Evolutionary conservation across 257 asterid genomes (phyloP), one percentile per base, ranked within the genome.

Genomic region (Schizonepeta tenuifolia): DNA sequence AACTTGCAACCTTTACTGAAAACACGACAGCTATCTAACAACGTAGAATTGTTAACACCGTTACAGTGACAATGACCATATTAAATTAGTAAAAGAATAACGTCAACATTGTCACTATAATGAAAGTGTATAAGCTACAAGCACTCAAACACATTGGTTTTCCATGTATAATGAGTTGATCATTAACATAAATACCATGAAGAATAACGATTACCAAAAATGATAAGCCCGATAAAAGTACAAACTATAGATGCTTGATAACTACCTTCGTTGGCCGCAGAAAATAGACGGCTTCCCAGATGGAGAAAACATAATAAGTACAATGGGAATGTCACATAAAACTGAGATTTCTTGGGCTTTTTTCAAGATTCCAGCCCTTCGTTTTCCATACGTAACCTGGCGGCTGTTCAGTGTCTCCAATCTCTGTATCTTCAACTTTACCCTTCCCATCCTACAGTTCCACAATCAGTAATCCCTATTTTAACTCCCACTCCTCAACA

Each of bases 261-360:
- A 28, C 6, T 71, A 90, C 98, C 98, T 93, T 75, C 78, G 84
- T 44, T 83, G 89, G 2, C 97, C 96, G 21, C 87, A 81, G 55
- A 90, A 87, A 18, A 87, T 74, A 1, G 96, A 82, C 7, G 97
- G 93, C 75, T 93, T 93, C 47, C 98, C 97, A 13, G 82, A 81
- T 8, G 96, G 98, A 62, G 98, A 88, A 78, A 93, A 88, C 97
- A 90, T 89, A 15, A 93, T 83, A n/a, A 93, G 93, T 57, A 87
- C 69, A 78, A 93, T 88, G 53, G 90, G 88, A 13, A 90, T 81
- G 78, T 90, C 98, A 54, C 97, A 90, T 71, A 93, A 70, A 17
- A 93, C 93, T 0, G 96, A 93, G 35, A 93, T 83, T 77, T 93
- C 97, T 18, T 87, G 88, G 21, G 96, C 97, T 58, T 93, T 93